Base-by-base conservation (phyloP, 225 moss, liverwort and hornwort genomes). In the Pseudoscleropodium purum region DNA sequence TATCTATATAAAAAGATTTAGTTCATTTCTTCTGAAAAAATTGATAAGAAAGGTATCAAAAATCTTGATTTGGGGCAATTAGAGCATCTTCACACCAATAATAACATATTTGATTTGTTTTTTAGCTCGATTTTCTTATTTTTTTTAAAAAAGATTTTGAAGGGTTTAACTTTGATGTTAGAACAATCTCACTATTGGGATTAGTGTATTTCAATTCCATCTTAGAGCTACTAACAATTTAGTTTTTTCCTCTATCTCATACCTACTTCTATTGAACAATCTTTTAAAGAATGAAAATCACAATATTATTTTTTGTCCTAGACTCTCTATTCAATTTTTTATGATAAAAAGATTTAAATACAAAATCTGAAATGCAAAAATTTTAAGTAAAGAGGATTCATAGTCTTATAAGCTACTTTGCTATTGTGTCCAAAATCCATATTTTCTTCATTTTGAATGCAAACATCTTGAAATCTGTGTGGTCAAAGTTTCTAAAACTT, bases 351-450 rank as follows among this genome's bases (percentile, higher is more conserved):
- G 9, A 26, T 26, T 25, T 15, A 2, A 39, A 70, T 57, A 8
- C 57, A 57, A 56, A 56, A 56, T 56, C 8, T n/a, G 3, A 24
- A 24, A 70, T 72, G 41, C n/a, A 26, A 27, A 43, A 29, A 2
- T 27, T 29, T 16, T 29, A 29, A 27, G 3, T 29, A 27, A 5
- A 43, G 15, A 43, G 4, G 6, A 27, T 26, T 73, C 3, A 29
- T 10, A 43, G 29, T 2, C 9, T 10, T 17, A 5, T 72, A 43
- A 72, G 3, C 3, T 26, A 26, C 0, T 41, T 41, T 72, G 14
- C 8, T 0, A 26, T 0, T 4, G 3, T 25, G 5, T 1, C 3
- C 0, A 2, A 26, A 72, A 74, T 0, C 1, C 3, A 16, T 45
- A 16, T 9, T 74, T 45, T 43, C 4, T 27, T 43, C 1, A 73